Conservation (phyloP, 2,329 filamentous ascomycete species). For the Verticillium nubilum region DNA sequence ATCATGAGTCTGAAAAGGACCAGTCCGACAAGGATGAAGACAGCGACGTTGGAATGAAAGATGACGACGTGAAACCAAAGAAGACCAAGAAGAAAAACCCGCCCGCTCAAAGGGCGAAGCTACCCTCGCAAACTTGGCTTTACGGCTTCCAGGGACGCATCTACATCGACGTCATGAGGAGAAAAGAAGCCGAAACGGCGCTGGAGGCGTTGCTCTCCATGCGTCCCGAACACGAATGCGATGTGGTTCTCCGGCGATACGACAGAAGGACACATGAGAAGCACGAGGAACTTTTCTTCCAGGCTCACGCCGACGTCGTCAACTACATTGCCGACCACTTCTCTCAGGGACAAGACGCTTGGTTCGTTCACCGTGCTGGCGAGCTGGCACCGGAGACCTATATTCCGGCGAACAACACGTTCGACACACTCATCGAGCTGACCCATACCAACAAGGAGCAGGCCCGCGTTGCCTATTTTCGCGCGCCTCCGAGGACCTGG, state of each 20-base stretch:
- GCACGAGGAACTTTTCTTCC: slow-evolving; percentile 8
- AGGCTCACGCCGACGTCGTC: slow-evolving; percentile 4
- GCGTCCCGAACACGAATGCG: not conserved
- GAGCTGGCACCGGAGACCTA: slow-evolving; percentile 8
- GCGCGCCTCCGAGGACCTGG: not conserved
- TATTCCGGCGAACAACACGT: slow-evolving; percentile 14
- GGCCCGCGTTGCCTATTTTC: slow-evolving; percentile 6
- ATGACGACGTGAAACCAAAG: no score
- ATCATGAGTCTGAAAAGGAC: not conserved
- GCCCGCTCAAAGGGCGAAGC: not conserved
- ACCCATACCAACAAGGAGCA: not conserved
- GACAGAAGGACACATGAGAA: not conserved
- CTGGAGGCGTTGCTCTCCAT: not conserved
- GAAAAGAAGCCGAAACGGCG: not conserved
- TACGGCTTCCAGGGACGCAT: slow-evolving; percentile 26
- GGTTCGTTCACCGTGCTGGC: slow-evolving; percentile 15
- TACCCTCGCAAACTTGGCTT: slow-evolving; percentile 5
- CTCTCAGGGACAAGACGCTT: not conserved
- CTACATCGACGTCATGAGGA: slow-evolving; percentile 12
- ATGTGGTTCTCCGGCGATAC: not conserved
- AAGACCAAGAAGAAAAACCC: not conserved
- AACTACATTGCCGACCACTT: not conserved
- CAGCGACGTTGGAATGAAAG: not conserved
- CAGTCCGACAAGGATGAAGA: not conserved
- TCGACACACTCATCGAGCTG: slow-evolving; percentile 11